Conservation (phyloP, 768 basidiomycete genomes). For the Austroboletus eburneus region DNA sequence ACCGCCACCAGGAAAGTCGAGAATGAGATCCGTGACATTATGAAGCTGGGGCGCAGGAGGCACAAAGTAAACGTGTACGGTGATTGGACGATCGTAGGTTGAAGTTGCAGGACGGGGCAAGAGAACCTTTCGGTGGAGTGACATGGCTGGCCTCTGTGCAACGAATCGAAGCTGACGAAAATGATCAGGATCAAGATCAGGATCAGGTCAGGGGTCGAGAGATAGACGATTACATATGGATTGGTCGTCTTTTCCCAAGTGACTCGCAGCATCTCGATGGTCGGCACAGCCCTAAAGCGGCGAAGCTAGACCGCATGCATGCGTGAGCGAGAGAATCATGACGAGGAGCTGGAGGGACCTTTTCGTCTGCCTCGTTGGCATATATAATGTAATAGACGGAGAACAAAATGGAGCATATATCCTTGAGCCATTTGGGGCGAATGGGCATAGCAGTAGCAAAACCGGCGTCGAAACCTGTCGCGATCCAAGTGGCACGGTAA, state of each 20-base stretch:
- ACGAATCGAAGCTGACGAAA: slow-evolving; percentile 56
- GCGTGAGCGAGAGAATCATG: not conserved
- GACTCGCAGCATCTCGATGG: slow-evolving; percentile 90
- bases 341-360: slow-evolving; percentile 48
- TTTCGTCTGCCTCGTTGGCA: slow-evolving; percentile 94
- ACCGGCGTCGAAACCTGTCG: slow-evolving; percentile 91
- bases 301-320: slow-evolving; percentile 57
- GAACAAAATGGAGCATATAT: slow-evolving; percentile 82
- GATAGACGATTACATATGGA: slow-evolving; percentile 63
- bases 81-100: slow-evolving; percentile 76
- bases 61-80: slow-evolving; percentile 78
- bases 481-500: slow-evolving; percentile 95
- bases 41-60: slow-evolving; percentile 60
- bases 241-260: slow-evolving; percentile 98
- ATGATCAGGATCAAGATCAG: too few relatives aligned
- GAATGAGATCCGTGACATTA: slow-evolving; percentile 71
- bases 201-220: slow-evolving; percentile 3
- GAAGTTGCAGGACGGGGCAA: slow-evolving; percentile 78
- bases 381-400: slow-evolving; percentile 83
- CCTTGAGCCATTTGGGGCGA: slow-evolving; percentile 85
- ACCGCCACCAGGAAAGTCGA: slow-evolving; percentile 95
- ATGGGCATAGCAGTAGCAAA: slow-evolving; percentile 96
- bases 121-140: slow-evolving; percentile 69
- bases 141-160: slow-evolving; percentile 53
- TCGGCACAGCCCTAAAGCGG: slow-evolving; percentile 87